Conservation (phyloP, 176 grass and related monocot species). For the Cenchrus fungigraminus region DNA sequence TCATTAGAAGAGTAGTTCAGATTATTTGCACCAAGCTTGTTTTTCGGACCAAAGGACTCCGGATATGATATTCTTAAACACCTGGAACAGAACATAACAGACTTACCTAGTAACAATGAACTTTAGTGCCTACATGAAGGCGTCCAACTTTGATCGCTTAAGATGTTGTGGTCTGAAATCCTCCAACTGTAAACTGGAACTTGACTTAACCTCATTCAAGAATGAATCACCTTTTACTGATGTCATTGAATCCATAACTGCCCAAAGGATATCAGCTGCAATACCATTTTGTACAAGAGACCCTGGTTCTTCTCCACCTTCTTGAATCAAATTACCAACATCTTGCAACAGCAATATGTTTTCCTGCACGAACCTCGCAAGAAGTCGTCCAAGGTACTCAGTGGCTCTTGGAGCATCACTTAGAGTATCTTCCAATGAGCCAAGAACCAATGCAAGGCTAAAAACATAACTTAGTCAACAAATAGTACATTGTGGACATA, state of each 20-base stretch:
- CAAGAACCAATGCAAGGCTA: slow-evolving; percentile 69
- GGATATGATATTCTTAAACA: slow-evolving; percentile 18
- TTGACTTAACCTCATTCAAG: slow-evolving; percentile 69
- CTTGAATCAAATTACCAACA: slow-evolving; percentile 69
- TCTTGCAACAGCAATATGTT: slow-evolving; percentile 64
- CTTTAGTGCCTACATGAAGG: slow-evolving; percentile 65
- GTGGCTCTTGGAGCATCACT: slow-evolving; percentile 86
- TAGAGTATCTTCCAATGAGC: slow-evolving; percentile 82
- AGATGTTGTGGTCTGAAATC: slow-evolving; percentile 73
- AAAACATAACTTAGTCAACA: slow-evolving; percentile 29
- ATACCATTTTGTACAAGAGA: slow-evolving; percentile 60
- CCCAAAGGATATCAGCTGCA: slow-evolving; percentile 74
- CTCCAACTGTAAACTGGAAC: slow-evolving; percentile 72
- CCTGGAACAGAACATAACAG: slow-evolving; percentile 22
- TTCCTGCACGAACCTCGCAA: slow-evolving; percentile 74
- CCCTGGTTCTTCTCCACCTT: slow-evolving; percentile 80
- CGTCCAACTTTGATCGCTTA: slow-evolving; percentile 68
- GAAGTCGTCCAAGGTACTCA: slow-evolving; percentile 81
- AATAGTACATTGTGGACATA: neutral
- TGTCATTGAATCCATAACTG: slow-evolving; percentile 62
- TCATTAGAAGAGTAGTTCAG: slow-evolving; percentile 40
- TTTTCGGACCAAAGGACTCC: neutral
- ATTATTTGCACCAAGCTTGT: neutral
- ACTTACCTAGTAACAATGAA: slow-evolving; percentile 54
- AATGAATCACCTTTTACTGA: slow-evolving; percentile 70